A percentile compares a stretch with the other conserved stretches of the same genome.
These are phyloP conservation scores for barley (Hordeum vulgare) DNA, from an alignment of 176 grass and related monocot genomes.

Conservation along the genomic window MorexV3_pseudomolecules_assembly NC_058521.1:34560220-34560719, in stretches of 20 bases:
- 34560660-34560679: neutral
- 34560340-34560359: slow-evolving; percentile 18
- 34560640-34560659: neutral
- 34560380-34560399: neutral
- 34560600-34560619: neutral
- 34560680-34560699: neutral
- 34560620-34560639: neutral
- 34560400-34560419: neutral
- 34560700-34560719: neutral
- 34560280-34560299: slow-evolving; percentile 17
- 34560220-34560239: neutral
- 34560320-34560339: slow-evolving; percentile 20
- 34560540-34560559: neutral
- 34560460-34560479: neutral
- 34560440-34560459: neutral
- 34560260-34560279: slow-evolving; percentile 22
- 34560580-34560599: neutral
- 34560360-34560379: slow-evolving; percentile 17
- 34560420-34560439: neutral
- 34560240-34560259: slow-evolving; percentile 2
- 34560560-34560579: neutral
- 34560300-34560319: slow-evolving; percentile 27
- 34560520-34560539: neutral
- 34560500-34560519: neutral
- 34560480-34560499: neutral